phyloP scores from a whole-genome alignment of 2,329 filamentous ascomycete genomes.

The Cladosporium phlei region DNA sequence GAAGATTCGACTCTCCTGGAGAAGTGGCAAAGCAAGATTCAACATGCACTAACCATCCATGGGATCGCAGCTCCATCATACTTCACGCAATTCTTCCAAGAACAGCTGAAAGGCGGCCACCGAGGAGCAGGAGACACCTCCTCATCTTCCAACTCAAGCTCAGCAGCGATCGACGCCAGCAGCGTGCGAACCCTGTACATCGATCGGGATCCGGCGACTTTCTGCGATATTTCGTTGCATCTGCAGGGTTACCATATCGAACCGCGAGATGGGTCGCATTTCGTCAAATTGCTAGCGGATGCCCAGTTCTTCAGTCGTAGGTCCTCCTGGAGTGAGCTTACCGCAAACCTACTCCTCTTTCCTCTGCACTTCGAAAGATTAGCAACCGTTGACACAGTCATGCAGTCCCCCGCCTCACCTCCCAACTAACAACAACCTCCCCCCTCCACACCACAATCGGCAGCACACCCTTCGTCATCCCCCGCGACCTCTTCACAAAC shows the following conservation, averaged over 20 bases:
- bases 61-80: slow-evolving; percentile 72
- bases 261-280: slow-evolving; percentile 77
- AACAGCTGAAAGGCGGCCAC: slow-evolving; percentile 73
- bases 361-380: too few species aligned
- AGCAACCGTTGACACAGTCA: too few species aligned
- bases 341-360: not conserved
- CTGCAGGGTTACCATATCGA: slow-evolving; percentile 86
- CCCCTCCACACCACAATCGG: slow-evolving; percentile 92
- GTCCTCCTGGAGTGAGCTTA: slow-evolving; percentile 26
- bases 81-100: slow-evolving; percentile 89
- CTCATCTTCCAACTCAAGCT: slow-evolving; percentile 37
- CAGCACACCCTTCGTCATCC: slow-evolving; percentile 80
- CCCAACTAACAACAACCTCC: slow-evolving; percentile 84
- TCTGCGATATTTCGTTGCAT: slow-evolving; percentile 83
- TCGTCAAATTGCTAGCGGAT: slow-evolving; percentile 88
- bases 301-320: slow-evolving; percentile 87
- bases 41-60: too few species aligned
- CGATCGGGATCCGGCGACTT: slow-evolving; percentile 84
- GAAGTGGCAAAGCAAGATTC: too few species aligned
- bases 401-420: slow-evolving; percentile 78
- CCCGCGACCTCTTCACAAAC: slow-evolving; percentile 72
- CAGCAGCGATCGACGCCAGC: slow-evolving; percentile 22
- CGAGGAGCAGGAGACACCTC: too few species aligned
- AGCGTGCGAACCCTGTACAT: slow-evolving; percentile 82
- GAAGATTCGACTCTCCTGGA: too few species aligned